phyloP scores from a whole-genome alignment of 2,329 filamentous ascomycete genomes.

The Diaporthe sp. region DNA sequence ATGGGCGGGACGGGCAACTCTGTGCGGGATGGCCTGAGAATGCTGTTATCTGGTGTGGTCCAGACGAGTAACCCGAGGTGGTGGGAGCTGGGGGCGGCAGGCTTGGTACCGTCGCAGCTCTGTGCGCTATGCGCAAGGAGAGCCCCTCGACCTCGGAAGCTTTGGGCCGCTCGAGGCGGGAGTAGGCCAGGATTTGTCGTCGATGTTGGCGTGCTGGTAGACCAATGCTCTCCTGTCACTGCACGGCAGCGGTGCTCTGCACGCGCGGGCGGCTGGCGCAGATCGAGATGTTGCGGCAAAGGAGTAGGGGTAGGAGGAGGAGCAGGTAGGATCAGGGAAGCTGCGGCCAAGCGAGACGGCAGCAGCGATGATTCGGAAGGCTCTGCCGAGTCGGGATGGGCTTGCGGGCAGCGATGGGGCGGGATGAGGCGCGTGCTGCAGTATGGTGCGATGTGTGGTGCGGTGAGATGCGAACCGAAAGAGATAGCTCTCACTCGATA shows the following conservation, averaged over 20 bases:
- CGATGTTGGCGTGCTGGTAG: neutral
- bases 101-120: conserved; percentile 16
- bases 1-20: neutral
- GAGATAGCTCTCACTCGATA: neutral
- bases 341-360: neutral
- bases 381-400: conserved; percentile 22
- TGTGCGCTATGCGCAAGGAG: neutral
- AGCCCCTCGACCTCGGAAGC: neutral
- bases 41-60: neutral
- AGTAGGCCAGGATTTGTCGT: neutral
- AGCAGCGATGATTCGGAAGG: conserved; percentile 10
- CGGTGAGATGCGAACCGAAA: conserved; percentile 2
- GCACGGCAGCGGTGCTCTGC: neutral
- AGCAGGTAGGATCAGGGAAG: neutral
- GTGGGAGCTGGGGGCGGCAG: conserved; percentile 1
- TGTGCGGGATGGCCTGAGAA: neutral
- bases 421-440: neutral
- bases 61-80: neutral
- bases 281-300: neutral
- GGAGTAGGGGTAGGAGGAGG: neutral
- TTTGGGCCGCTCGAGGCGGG: neutral
- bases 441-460: conserved; percentile 6
- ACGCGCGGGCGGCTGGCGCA: neutral
- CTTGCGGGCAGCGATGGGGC: conserved; percentile 5
- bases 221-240: neutral